Percentiles rank a stretch among this genome's conserved stretches.
Evolutionary conservation across 2,329 filamentous ascomycete genomes (phyloP).

Genomic region (Fusarium nurragi): DNA sequence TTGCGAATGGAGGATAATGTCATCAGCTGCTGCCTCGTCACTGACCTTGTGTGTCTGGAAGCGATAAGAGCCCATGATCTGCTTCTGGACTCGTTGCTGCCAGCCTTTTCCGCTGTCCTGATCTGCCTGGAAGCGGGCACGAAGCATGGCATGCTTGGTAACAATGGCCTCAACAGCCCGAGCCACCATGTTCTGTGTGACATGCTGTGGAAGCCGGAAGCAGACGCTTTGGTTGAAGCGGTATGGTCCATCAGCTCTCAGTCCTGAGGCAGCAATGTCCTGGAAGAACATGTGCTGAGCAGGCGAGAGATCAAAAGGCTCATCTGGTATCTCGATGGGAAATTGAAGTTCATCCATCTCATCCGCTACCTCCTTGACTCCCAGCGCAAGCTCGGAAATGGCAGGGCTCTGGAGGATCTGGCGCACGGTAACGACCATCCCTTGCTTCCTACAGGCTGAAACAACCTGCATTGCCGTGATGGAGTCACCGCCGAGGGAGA

Average conservation of each 20-base stretch:
- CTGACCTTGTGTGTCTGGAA: not conserved
- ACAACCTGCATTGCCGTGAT: constrained; percentile 13
- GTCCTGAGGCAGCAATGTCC: too few species aligned
- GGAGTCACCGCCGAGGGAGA: constrained; percentile 4
- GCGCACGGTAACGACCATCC: not conserved
- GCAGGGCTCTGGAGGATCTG: not conserved
- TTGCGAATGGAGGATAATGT: not conserved
- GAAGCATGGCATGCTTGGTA: constrained; percentile 2
- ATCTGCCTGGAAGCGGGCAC: not conserved
- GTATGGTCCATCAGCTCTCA: not conserved
- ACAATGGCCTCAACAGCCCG: not conserved
- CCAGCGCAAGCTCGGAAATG: not conserved
- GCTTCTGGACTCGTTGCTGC: not conserved
- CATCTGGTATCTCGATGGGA: not conserved
- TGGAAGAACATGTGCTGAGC: constrained; percentile 5
- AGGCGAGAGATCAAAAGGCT: not conserved
- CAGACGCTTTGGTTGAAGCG: not conserved
- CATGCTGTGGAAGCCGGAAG: not conserved
- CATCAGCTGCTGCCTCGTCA: not conserved
- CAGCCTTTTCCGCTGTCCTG: not conserved
- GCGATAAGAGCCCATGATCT: not conserved
- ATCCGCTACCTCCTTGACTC: too few species aligned
- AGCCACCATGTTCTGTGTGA: not conserved
- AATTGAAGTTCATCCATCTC: too few species aligned
- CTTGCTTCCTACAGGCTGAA: not conserved